Conservation (phyloP, 441 rosid species). For the Omphalea diandra region DNA sequence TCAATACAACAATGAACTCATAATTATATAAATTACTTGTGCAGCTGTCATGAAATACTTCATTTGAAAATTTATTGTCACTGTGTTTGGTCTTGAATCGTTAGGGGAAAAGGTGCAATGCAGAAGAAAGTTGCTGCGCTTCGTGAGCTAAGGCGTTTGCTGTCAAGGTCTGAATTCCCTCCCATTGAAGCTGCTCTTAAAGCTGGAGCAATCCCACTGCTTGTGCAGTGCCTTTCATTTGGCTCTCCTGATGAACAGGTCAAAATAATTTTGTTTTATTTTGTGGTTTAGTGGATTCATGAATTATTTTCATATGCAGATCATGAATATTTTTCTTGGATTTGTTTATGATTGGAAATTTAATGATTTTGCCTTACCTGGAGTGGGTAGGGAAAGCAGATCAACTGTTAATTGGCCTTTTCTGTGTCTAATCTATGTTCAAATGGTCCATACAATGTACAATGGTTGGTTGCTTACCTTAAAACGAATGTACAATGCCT, state of each 20-base stretch:
- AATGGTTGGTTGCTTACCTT: too few species aligned
- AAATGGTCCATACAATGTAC: too few species aligned
- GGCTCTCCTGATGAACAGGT: conserved; percentile 96
- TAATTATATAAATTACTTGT: too few species aligned
- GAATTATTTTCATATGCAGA: background rate
- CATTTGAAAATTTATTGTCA: conserved; percentile 9
- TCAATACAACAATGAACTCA: too few species aligned
- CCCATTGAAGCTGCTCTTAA: conserved; percentile 75
- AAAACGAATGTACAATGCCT: background rate
- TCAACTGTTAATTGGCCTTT: background rate
- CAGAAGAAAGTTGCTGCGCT: conserved; percentile 82
- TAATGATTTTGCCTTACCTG: background rate
- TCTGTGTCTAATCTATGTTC: background rate
- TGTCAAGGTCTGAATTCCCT: conserved; percentile 80
- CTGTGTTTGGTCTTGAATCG: conserved; percentile 21
- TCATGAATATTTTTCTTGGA: background rate
- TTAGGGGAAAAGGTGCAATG: conserved; percentile 86
- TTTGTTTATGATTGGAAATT: background rate
- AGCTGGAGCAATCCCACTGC: conserved; percentile 80
- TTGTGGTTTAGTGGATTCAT: background rate
- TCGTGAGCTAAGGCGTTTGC: conserved; percentile 77
- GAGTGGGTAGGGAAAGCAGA: background rate
- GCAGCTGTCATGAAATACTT: too few species aligned
- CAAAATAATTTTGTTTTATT: conserved; percentile 18
- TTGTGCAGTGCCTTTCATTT: conserved; percentile 86